Percentiles rank a stretch among this genome's conserved stretches.
phyloP scores from a whole-genome alignment of 768 basidiomycete genomes.

The Russula vinacea region DNA sequence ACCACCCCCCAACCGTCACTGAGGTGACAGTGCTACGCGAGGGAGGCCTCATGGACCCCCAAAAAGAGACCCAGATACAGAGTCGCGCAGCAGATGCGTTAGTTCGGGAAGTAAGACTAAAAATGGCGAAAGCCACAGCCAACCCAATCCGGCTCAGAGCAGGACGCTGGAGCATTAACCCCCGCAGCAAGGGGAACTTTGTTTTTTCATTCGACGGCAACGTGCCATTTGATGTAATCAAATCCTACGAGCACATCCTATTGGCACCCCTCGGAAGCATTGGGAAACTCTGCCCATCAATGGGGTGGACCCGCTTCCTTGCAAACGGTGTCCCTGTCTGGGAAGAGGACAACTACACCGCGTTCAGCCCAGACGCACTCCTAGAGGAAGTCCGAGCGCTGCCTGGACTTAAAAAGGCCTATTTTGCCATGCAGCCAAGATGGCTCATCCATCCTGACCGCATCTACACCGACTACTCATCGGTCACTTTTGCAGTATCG shows the following conservation, averaged over 20 bases:
- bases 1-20: too few relatives aligned
- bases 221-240: not conserved
- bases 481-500: not conserved
- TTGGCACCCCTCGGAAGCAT: not conserved
- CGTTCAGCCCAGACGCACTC: not conserved
- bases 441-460: not conserved
- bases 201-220: not conserved
- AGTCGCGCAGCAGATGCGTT: too few relatives aligned
- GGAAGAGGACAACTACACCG: rapidly evolving
- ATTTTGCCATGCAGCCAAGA: not conserved
- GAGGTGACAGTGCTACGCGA: too few relatives aligned
- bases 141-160: too few relatives aligned
- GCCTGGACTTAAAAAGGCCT: not conserved
- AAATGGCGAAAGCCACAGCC: too few relatives aligned
- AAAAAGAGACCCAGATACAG: too few relatives aligned
- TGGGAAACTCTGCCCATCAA: not conserved
- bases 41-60: too few relatives aligned
- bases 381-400: rapidly evolving
- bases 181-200: too few relatives aligned
- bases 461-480: rapidly evolving
- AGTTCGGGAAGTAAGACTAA: too few relatives aligned
- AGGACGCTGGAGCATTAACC: too few relatives aligned
- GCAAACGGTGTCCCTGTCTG: not conserved
- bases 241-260: not conserved
- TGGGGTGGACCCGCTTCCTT: not conserved